Percentiles rank a stretch among this genome's conserved stretches.
phyloP scores from a whole-genome alignment of 257 asterid genomes.

The Solanum chilense region DNA sequence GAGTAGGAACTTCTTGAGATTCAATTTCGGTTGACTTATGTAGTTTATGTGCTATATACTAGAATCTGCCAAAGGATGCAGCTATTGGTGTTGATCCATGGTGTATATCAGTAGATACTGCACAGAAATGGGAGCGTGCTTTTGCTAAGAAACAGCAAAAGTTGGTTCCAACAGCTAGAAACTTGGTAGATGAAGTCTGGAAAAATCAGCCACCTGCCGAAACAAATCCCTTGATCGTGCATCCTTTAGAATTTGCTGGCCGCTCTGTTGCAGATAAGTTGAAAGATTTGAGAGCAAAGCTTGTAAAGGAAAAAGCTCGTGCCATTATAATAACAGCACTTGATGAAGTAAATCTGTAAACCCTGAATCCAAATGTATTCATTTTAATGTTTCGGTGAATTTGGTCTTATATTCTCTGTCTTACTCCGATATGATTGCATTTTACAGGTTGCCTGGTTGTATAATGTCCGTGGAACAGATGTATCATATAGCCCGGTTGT shows the following conservation, averaged over 20 bases:
- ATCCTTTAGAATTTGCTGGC: constrained; percentile 75
- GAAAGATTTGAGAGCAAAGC: constrained; percentile 71
- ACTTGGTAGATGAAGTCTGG: constrained; percentile 96
- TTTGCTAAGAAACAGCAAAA: constrained; percentile 69
- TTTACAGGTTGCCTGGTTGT: constrained; percentile 88
- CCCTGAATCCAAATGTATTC: neutral
- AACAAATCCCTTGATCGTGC: constrained; percentile 60
- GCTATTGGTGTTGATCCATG: constrained; percentile 87
- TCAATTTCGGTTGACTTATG: neutral
- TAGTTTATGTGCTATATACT: constrained; percentile 18
- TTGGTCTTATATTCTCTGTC: neutral
- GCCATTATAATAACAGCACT: constrained; percentile 68
- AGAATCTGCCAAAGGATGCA: constrained; percentile 73
- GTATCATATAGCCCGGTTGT: constrained; percentile 78
- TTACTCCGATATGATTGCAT: constrained; percentile 2
- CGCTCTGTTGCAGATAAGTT: constrained; percentile 71
- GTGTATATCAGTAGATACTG: constrained; percentile 92
- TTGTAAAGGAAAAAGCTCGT: constrained; percentile 49
- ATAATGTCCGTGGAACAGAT: constrained; percentile 87
- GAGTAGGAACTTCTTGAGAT: neutral
- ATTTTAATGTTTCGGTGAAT: neutral
- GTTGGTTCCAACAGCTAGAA: constrained; percentile 50
- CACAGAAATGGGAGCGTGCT: constrained; percentile 73
- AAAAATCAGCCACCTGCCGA: constrained; percentile 56
- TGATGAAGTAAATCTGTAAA: constrained; percentile 58